phyloP scores from a whole-genome alignment of 2,329 filamentous ascomycete species.

The Colletotrichum echinochloae region DNA sequence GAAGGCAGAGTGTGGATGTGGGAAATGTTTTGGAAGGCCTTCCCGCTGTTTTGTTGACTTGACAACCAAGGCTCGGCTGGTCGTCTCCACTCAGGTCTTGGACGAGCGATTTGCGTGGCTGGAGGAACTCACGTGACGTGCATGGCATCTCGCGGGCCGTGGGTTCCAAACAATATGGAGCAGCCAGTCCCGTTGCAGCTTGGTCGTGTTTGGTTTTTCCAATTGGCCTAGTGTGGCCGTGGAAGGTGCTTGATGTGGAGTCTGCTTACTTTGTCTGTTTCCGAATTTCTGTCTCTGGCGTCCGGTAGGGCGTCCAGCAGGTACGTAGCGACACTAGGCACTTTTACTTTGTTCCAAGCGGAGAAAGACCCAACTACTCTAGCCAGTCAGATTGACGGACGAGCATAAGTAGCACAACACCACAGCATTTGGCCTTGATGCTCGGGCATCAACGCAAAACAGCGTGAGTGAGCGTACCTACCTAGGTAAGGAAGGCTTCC shows the following conservation, averaged over 20 bases:
- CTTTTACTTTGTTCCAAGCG: constrained; percentile 25
- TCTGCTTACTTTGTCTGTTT: constrained; percentile 41
- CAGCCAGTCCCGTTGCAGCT: constrained; percentile 27
- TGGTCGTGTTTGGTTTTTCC: constrained; percentile 25
- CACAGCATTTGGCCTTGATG: neutral
- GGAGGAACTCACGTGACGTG: constrained; percentile 23
- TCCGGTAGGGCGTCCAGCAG: constrained; percentile 21
- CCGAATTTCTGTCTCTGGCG: constrained; percentile 39
- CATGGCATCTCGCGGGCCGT: neutral
- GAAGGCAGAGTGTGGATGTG: constrained; percentile 31
- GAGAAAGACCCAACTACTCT: constrained; percentile 11
- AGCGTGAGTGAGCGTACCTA: neutral
- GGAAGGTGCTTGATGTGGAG: constrained; percentile 23
- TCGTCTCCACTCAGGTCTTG: constrained; percentile 32
- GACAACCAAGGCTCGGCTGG: constrained; percentile 32
- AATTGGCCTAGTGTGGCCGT: constrained; percentile 8
- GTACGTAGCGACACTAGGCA: constrained; percentile 27
- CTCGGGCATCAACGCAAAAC: constrained; percentile 24
- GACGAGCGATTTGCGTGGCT: constrained; percentile 23
- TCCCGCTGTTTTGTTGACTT: constrained; percentile 35
- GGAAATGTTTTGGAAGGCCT: constrained; percentile 37
- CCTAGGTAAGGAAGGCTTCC: neutral
- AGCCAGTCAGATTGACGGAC: constrained; percentile 3
- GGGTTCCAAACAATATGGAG: constrained; percentile 15
- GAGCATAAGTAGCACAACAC: constrained; percentile 24